A percentile compares a stretch with the other conserved stretches of the same genome.
phyloP scores from a whole-genome alignment of 768 basidiomycete species.

The Gyrodon lividus region DNA sequence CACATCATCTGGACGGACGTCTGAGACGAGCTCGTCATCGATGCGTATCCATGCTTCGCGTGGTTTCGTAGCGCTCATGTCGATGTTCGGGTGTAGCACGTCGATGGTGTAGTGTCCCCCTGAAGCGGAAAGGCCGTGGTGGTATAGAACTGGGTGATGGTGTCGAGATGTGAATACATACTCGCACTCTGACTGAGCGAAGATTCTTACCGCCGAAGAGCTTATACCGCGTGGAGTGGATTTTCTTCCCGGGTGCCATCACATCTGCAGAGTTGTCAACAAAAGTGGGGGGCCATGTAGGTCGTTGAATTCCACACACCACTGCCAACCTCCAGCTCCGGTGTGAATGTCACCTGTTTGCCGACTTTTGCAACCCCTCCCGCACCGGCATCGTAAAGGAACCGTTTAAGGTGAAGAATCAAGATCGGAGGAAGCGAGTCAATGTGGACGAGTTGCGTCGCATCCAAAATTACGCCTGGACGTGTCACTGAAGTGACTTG shows the following conservation, averaged over 20 bases:
- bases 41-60: slow-evolving; percentile 87
- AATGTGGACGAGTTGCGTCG: slow-evolving; percentile 68
- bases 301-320: slow-evolving; percentile 41
- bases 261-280: slow-evolving; percentile 43
- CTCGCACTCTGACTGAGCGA: neutral
- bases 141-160: slow-evolving; percentile 68
- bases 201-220: slow-evolving; percentile 72
- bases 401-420: slow-evolving; percentile 88
- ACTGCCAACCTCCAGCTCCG: slow-evolving; percentile 72
- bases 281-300: neutral
- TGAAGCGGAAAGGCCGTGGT: slow-evolving; percentile 87
- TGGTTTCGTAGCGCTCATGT: slow-evolving; percentile 35
- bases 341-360: slow-evolving; percentile 76
- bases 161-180: neutral
- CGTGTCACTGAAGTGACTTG: slow-evolving; percentile 60
- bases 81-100: slow-evolving; percentile 73
- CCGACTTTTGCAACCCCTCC: slow-evolving; percentile 83
- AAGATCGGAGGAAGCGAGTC: slow-evolving; percentile 83
- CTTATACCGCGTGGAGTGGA: slow-evolving; percentile 61
- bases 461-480: slow-evolving; percentile 65
- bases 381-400: slow-evolving; percentile 75
- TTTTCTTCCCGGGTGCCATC: slow-evolving; percentile 51
- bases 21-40: slow-evolving; percentile 86
- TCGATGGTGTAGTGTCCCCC: slow-evolving; percentile 97
- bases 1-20: slow-evolving; percentile 69